Conservation (phyloP, 2,329 filamentous ascomycete species). For the Ophiocordyceps camponoti-saundersi region DNA sequence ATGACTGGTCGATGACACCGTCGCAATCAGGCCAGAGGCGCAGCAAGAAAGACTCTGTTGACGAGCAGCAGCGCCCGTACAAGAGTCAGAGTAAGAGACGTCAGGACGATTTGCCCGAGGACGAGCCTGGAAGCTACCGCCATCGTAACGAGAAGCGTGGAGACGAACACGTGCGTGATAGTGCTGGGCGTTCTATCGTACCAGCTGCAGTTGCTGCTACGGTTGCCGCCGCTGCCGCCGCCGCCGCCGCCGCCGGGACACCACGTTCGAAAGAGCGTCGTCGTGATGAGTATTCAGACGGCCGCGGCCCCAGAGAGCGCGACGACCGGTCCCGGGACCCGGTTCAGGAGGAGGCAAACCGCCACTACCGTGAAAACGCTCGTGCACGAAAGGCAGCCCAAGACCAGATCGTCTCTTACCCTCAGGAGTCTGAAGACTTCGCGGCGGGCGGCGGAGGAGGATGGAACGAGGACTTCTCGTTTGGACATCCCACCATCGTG, state of each 20-base stretch:
- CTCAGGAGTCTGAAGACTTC: conserved; percentile 32
- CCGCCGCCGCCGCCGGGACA: conserved; percentile 26
- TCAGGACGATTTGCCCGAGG: conserved; percentile 4
- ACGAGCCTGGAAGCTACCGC: conserved; percentile 6
- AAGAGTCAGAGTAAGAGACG: conserved; percentile 12
- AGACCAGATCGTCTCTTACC: conserved; percentile 36
- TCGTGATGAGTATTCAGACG: conserved; percentile 14
- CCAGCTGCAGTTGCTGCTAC: conserved; percentile 27
- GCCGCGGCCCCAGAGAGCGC: conserved; percentile 14
- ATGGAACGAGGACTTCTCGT: conserved; percentile 24
- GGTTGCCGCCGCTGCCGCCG: conserved; percentile 24
- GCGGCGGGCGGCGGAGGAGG: conserved; percentile 42
- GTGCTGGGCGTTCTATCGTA: conserved; percentile 28
- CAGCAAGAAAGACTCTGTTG: conserved; percentile 33
- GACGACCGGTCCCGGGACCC: conserved; percentile 11
- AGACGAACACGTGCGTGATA: conserved; percentile 25
- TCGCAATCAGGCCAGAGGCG: conserved; percentile 17
- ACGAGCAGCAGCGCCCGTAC: conserved; percentile 20
- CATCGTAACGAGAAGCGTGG: conserved; percentile 22
- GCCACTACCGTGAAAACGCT: conserved; percentile 36
- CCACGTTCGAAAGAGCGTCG: conserved; percentile 16
- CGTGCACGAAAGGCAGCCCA: conserved; percentile 35
- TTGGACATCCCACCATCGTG: conserved; percentile 27
- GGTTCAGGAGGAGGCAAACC: conserved; percentile 40
- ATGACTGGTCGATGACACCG: conserved; percentile 14